Percentiles rank a stretch among this genome's conserved stretches.
Evolutionary conservation across 2,329 filamentous ascomycete species (phyloP).

Genomic region (Colletotrichum zoysiae): DNA sequence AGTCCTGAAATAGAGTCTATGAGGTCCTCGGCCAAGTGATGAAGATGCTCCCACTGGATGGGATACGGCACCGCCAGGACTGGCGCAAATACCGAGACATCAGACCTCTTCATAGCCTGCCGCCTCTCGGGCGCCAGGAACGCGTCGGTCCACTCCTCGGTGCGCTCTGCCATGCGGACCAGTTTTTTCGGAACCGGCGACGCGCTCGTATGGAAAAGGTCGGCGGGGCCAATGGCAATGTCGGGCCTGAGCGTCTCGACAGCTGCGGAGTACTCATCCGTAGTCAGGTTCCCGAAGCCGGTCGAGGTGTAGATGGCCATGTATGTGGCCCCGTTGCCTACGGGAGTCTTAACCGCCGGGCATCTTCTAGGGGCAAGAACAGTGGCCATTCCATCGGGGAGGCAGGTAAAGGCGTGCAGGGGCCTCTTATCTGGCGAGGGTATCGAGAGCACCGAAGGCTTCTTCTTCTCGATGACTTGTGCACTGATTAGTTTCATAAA

Average conservation of each 20-base stretch:
- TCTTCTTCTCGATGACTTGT: constrained; percentile 67
- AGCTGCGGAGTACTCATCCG: constrained; percentile 76
- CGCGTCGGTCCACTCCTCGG: constrained; percentile 82
- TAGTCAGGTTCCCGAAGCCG: constrained; percentile 80
- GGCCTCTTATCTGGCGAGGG: constrained; percentile 59
- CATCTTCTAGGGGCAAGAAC: constrained; percentile 83
- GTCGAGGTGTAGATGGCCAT: constrained; percentile 88
- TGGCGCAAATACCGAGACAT: constrained; percentile 69
- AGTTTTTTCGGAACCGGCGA: constrained; percentile 78
- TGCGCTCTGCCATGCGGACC: constrained; percentile 87
- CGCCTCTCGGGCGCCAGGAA: constrained; percentile 65
- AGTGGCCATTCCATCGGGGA: constrained; percentile 74
- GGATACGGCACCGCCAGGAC: constrained; percentile 81
- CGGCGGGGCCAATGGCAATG: constrained; percentile 82
- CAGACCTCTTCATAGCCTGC: constrained; percentile 47
- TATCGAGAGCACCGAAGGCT: constrained; percentile 61
- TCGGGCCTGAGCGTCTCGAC: constrained; percentile 79
- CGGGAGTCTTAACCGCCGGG: constrained; percentile 79
- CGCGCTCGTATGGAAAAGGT: constrained; percentile 67
- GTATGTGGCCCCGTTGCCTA: constrained; percentile 76
- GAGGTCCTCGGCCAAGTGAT: constrained; percentile 75
- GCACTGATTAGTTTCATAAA: neutral
- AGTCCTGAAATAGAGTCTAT: constrained; percentile 72
- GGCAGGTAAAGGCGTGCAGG: constrained; percentile 81
- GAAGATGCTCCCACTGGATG: constrained; percentile 84